A percentile compares a stretch with the other conserved stretches of the same genome.
These are phyloP conservation scores for Backusella australiensis DNA, from an alignment of 192 early-diverging fungal species.

Conservation along the genomic window DNA sequence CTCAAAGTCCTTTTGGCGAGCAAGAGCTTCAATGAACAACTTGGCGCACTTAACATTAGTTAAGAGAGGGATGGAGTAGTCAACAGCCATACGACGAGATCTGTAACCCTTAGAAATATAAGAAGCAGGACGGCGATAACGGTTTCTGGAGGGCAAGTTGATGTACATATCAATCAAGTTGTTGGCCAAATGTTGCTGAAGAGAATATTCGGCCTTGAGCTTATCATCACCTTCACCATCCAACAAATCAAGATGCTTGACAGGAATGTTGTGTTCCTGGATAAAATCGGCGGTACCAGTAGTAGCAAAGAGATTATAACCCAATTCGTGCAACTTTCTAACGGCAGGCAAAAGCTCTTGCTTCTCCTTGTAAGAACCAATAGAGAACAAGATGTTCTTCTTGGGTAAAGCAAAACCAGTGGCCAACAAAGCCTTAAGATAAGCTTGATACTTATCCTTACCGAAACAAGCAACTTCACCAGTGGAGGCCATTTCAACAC, in stretches of 20 bases:
- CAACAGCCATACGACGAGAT: conserved; percentile 96
- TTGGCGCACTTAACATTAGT: conserved; percentile 99
- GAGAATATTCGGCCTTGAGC: conserved; percentile 83
- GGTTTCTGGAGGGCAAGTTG: conserved; percentile 97
- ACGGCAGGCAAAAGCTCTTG: conserved; percentile 91
- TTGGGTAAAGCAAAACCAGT: conserved; percentile 91
- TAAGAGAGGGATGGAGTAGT: conserved; percentile 94
- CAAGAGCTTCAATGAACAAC: conserved; percentile 94
- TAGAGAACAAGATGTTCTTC: conserved; percentile 96
- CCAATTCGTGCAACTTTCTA: conserved; percentile 77
- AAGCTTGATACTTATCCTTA: conserved; percentile 96
- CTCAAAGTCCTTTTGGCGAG: conserved; percentile 65
- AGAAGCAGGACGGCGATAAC: conserved; percentile 91
- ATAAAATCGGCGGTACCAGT: conserved; percentile 97
- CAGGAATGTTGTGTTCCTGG: conserved; percentile 89
- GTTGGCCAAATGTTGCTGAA: conserved; percentile 94
- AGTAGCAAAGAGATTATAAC: conserved; percentile 94
- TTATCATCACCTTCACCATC: conserved; percentile 51
- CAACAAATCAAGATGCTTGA: conserved; percentile 87
- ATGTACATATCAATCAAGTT: conserved; percentile 98
- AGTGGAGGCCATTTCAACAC: conserved; percentile 99
- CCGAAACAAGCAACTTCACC: conserved; percentile 99
- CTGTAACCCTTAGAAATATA: conserved; percentile 95
- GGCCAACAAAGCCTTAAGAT: conserved; percentile 92
- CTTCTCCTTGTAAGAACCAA: conserved; percentile 99